A percentile compares a stretch with the other conserved stretches of the same genome.
phyloP scores from a whole-genome alignment of 2,329 filamentous ascomycete species.

The Xylaria sp. region DNA sequence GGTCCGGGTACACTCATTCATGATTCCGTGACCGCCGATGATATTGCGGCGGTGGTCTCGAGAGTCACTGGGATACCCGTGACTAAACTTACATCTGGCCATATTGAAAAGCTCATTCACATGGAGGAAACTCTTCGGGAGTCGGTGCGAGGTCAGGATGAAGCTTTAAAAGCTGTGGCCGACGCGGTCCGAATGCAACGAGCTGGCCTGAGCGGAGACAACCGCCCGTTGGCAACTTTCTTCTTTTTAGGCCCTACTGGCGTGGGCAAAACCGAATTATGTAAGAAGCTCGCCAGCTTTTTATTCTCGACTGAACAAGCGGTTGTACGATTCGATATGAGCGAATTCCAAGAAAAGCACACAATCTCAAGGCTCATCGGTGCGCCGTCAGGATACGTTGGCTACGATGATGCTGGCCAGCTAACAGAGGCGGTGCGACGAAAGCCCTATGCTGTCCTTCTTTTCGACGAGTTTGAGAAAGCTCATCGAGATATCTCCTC shows the following conservation, averaged over 20 bases:
- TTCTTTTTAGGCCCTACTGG: conserved; percentile 98
- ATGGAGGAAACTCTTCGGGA: conserved; percentile 91
- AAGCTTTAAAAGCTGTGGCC: conserved; percentile 87
- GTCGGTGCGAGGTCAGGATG: conserved; percentile 89
- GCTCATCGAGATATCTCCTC: conserved; percentile 94
- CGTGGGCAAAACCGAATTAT: conserved; percentile 95
- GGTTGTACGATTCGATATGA: conserved; percentile 96
- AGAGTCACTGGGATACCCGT: conserved; percentile 92
- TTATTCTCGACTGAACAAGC: conserved; percentile 91
- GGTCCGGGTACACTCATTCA: conserved; percentile 72
- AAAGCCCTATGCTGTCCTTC: conserved; percentile 91
- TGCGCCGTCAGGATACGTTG: conserved; percentile 90
- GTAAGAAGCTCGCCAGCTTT: conserved; percentile 93
- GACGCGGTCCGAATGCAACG: conserved; percentile 94
- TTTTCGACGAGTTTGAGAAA: conserved; percentile 98
- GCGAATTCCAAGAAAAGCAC: conserved; percentile 96
- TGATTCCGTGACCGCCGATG: conserved; percentile 92
- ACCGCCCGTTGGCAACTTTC: conserved; percentile 89
- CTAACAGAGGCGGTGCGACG: conserved; percentile 92
- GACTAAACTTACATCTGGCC: conserved; percentile 87
- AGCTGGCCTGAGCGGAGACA: conserved; percentile 88
- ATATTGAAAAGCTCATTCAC: conserved; percentile 90
- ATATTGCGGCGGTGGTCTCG: conserved; percentile 91
- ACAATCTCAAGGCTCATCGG: conserved; percentile 93
- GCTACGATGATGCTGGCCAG: conserved; percentile 95